Evolutionary conservation across 2,329 filamentous ascomycete genomes (phyloP), one percentile per base, ranked within the genome.

Genomic region (Hymenoscyphus infarciens): DNA sequence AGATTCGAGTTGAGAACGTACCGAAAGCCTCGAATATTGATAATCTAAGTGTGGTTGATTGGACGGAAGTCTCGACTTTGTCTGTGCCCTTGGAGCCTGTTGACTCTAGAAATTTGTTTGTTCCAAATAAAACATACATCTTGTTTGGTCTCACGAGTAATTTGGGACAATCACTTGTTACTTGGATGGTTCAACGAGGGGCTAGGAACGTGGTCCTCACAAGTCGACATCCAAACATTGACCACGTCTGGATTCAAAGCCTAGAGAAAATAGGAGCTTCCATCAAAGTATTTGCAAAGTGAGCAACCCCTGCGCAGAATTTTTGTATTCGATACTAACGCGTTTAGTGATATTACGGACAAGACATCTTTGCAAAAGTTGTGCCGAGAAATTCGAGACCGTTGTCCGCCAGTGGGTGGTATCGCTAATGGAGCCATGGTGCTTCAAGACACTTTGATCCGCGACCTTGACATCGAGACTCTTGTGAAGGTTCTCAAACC

Each of bases 341-440:
- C 3, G 3, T 25, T 5, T 31, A 59, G 57, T 39, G 57, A 59
- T 53, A 53, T 59, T 15, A 56, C 59, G 16, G 25, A 56, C n/a
- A 56, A 56, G 25, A 10, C n/a, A 16, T 22, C 29, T n/a, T 19
- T 53, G 27, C 29, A n/a, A 29, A 53, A 19, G 29, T 13, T 53
- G 8, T 52, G 25, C 7, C 85, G 90, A 65, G 89, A 90, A 0
- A 88, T 96, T 16, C 83, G 83, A 65, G 83, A 85, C 52, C 4
- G 70, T 78, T 35, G 69, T 77, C 61, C 60, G 29, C 4, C 73
- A 56, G 39, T 61, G 4, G 59, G 25, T 27, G 80, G 80, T 16
- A 75, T 80, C 0, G 73, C 71, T 1, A 73, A 80, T 35, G 79
- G 74, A 0, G 78, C 79, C 7, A 76, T 81, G 75, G 74, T 81